Conservation (phyloP, 2,329 filamentous ascomycete genomes). For the Claviceps citrina region DNA sequence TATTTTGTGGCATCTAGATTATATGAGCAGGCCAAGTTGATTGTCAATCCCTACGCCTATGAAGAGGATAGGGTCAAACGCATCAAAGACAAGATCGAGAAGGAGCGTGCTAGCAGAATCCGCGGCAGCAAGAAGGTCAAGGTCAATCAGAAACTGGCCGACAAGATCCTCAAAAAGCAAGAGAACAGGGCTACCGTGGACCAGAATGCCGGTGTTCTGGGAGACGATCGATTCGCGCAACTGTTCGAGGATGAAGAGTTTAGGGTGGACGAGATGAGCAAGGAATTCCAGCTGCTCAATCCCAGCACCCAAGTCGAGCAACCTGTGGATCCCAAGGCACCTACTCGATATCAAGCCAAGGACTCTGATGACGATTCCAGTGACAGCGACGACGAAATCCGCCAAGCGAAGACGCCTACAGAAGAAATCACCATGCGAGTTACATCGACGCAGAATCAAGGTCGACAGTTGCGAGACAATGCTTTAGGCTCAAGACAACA, state of each 20-base stretch:
- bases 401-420: slow-evolving; percentile 12
- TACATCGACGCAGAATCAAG: slow-evolving; percentile 50
- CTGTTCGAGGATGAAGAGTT: slow-evolving; percentile 92
- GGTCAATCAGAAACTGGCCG: slow-evolving; percentile 73
- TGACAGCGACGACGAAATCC: slow-evolving; percentile 21
- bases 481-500: slow-evolving; percentile 41
- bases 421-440: slow-evolving; percentile 47
- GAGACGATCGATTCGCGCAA: slow-evolving; percentile 72
- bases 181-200: slow-evolving; percentile 44
- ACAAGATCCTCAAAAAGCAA: slow-evolving; percentile 54
- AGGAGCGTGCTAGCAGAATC: slow-evolving; percentile 89
- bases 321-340: slow-evolving; percentile 19
- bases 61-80: slow-evolving; percentile 84
- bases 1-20: slow-evolving; percentile 93
- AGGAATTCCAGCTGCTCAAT: slow-evolving; percentile 79
- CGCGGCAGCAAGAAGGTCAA: slow-evolving; percentile 94
- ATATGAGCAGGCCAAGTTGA: slow-evolving; percentile 87
- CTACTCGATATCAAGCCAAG: slow-evolving; percentile 22
- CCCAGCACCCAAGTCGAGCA: slow-evolving; percentile 52
- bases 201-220: slow-evolving; percentile 50
- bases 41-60: slow-evolving; percentile 85
- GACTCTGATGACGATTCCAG: slow-evolving; percentile 30
- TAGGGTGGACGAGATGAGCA: slow-evolving; percentile 72
- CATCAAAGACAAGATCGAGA: slow-evolving; percentile 88
- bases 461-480: slow-evolving; percentile 38